A percentile compares a stretch with the other conserved stretches of the same genome.
Evolutionary conservation across 2,329 filamentous ascomycete species (phyloP).

Genomic region (Cercospora brassicicola): DNA sequence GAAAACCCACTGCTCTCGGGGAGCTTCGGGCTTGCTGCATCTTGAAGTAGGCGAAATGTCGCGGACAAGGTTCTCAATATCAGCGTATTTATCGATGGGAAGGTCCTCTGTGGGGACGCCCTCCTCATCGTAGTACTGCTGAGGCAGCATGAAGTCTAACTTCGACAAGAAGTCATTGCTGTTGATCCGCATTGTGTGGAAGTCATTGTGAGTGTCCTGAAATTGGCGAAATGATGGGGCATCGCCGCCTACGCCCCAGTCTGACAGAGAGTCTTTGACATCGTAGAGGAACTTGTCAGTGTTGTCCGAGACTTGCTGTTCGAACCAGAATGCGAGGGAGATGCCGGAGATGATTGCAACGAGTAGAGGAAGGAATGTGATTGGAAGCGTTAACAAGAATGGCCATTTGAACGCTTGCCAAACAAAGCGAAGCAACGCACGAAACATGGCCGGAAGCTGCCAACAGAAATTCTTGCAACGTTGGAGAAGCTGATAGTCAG

Average conservation of each 20-base stretch:
- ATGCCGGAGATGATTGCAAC: slow-evolving; percentile 12
- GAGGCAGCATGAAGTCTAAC: slow-evolving; percentile 21
- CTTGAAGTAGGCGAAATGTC: slow-evolving; percentile 7
- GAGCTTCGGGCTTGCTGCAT: slow-evolving; percentile 10
- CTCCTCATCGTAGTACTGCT: slow-evolving; percentile 14
- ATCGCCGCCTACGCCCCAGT: slow-evolving; percentile 22
- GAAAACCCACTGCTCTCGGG: slow-evolving; percentile 23
- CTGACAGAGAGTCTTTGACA: slow-evolving; percentile 15
- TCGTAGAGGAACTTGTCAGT: slow-evolving; percentile 20
- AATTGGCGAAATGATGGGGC: slow-evolving; percentile 22
- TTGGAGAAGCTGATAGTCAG: background rate
- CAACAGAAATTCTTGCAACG: background rate
- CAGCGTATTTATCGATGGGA: slow-evolving; percentile 19
- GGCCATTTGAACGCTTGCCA: slow-evolving; percentile 24
- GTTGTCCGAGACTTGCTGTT: slow-evolving; percentile 11
- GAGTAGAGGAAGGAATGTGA: slow-evolving; percentile 20
- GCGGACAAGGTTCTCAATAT: slow-evolving; percentile 18
- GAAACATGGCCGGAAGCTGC: slow-evolving; percentile 4
- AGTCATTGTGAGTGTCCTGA: slow-evolving; percentile 25
- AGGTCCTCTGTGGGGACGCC: background rate
- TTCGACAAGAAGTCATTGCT: slow-evolving; percentile 22
- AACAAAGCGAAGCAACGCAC: background rate
- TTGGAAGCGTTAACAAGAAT: slow-evolving; percentile 21
- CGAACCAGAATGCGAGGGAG: slow-evolving; percentile 15
- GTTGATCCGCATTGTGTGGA: slow-evolving; percentile 22